Evolutionary conservation across 768 basidiomycete genomes (phyloP).

Genomic region (Pholiota molesta): DNA sequence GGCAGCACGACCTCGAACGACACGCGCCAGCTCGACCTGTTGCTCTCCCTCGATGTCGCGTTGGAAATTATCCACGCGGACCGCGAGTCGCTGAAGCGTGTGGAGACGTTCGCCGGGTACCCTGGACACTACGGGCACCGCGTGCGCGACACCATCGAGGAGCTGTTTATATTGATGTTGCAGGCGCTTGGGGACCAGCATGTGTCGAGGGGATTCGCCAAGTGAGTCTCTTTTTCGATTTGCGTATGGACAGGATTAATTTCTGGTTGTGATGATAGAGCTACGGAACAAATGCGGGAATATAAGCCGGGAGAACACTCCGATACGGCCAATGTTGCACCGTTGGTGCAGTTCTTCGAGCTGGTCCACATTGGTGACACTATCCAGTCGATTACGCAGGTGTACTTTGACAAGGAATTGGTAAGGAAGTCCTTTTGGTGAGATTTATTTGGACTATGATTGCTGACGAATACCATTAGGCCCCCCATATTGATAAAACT

Average conservation of each 20-base stretch:
- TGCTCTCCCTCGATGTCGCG: conserved; percentile 90
- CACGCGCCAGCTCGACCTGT: conserved; percentile 67
- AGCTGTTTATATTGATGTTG: conserved; percentile 86
- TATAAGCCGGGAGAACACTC: conserved; percentile 90
- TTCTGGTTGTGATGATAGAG: conserved; percentile 47
- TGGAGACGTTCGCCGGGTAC: conserved; percentile 88
- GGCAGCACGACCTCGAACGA: conserved; percentile 9
- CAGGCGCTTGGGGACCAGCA: conserved; percentile 79
- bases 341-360: conserved; percentile 95
- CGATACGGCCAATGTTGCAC: conserved; percentile 83
- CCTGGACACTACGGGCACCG: conserved; percentile 86
- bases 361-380: conserved; percentile 96
- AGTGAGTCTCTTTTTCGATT: conserved; percentile 47
- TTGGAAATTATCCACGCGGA: conserved; percentile 92
- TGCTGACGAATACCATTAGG: conserved; percentile 40
- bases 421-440: conserved; percentile 42
- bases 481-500: conserved; percentile 86
- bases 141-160: conserved; percentile 92
- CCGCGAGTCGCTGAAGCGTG: conserved; percentile 88
- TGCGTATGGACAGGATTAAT: too few relatives aligned
- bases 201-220: conserved; percentile 75
- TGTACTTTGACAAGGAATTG: conserved; percentile 97
- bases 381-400: conserved; percentile 96
- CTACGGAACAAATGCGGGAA: conserved; percentile 85
- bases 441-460: not conserved